Evolutionary conservation across 441 rosid genomes (phyloP), one percentile per base, ranked within the genome.

Genomic region (Populus tomentosa): DNA sequence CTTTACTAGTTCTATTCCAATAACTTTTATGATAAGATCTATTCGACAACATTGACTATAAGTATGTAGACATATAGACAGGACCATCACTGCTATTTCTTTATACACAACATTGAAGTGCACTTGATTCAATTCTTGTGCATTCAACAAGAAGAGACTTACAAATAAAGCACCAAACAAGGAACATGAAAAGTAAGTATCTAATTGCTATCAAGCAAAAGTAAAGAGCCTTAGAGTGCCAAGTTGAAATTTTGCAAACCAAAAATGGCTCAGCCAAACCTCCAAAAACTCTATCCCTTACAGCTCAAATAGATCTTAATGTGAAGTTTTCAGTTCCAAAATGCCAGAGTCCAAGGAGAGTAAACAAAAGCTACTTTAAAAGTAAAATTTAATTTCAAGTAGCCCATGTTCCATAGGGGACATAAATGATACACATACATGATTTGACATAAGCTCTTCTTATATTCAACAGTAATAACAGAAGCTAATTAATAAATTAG

Each of bases 1-100:
- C 72, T 75, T 78, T 69, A 82, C 53, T 77, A 64, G 70, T 65
- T 76, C 61, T 20, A 64, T 80, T 32, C 53, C 61, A 74, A n/a
- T 46, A 73, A 67, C 64, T 42, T n/a, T 46, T 68, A 38, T 69
- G 18, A 71, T 69, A 69, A 26, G 59, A 59, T 70, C 8, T 13
- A 59, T 46, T 46, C 20, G 4, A 14, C 56, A 14, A 46, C 18
- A 46, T 46, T 46, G 56, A 46, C 56, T 46, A 14, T 14, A 5
- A 46, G 56, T 14, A 14, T 46, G 56, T 14, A 46, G 18, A 46
- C 18, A 14, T 46, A 14, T 46, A 14, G 20, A 14, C 56, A 46
- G 20, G 56, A 46, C 56, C 20, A 0, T 5, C 16, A 14, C 20
- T 46, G 4, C 7, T 14, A 14, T 46, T 46, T 46, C 20, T 46